Evolutionary conservation across 139 green algal species (phyloP).

Genomic region (Tetradesmus lagerheimii): DNA sequence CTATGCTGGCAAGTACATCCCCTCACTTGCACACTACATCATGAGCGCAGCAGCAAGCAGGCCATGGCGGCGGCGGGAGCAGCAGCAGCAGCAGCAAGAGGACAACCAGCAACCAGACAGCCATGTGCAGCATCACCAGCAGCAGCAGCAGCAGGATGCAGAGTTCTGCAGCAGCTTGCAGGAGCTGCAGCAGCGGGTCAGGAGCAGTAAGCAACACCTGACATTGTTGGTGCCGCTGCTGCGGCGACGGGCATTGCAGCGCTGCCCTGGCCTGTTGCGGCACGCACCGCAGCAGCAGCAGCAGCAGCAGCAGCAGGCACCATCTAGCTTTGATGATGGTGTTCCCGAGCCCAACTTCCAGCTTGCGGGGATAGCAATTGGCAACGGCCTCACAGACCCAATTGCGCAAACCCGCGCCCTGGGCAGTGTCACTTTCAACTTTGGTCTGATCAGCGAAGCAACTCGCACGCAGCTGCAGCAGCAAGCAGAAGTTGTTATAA

Average conservation of each 20-base stretch:
- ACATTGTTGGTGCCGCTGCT: background rate
- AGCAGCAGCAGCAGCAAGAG: conserved; percentile 23
- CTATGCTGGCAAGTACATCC: conserved; percentile 70
- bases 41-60: conserved; percentile 50
- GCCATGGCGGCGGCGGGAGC: background rate
- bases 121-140: background rate
- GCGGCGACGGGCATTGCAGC: background rate
- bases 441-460: conserved; percentile 65
- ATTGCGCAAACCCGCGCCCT: conserved; percentile 67
- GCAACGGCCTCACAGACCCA: conserved; percentile 72
- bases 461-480: conserved; percentile 45
- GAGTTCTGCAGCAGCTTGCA: background rate
- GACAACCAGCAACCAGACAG: background rate
- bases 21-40: conserved; percentile 74
- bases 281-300: background rate
- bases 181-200: background rate
- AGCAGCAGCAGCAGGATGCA: background rate
- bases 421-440: conserved; percentile 59
- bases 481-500: conserved; percentile 34
- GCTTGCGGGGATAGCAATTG: conserved; percentile 51
- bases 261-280: background rate
- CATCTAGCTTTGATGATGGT: background rate
- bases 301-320: background rate
- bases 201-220: background rate
- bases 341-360: conserved; percentile 6